Percentiles rank a stretch among this genome's conserved stretches.
Conservation (phyloP, 768 basidiomycete species). For the Tricholoma flavovirens region DNA sequence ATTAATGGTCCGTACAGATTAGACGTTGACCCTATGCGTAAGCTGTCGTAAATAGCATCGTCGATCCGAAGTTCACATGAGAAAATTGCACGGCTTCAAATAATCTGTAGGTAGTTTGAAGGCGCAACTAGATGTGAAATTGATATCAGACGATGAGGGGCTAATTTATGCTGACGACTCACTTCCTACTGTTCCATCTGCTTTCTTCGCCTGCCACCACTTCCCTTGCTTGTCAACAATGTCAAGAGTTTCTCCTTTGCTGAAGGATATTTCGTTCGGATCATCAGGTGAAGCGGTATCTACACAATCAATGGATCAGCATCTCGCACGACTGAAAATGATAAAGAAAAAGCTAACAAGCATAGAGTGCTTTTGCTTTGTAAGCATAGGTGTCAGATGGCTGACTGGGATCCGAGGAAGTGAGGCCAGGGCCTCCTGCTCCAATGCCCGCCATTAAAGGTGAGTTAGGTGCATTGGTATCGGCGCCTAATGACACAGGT, state of each 20-base stretch:
- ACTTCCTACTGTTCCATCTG: constrained; percentile 76
- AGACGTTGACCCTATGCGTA: constrained; percentile 8
- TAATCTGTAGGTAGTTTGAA: constrained; percentile 80
- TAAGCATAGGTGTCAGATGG: constrained; percentile 49
- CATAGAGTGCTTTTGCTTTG: constrained; percentile 86
- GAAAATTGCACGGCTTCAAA: constrained; percentile 33
- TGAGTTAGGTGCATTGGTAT: constrained; percentile 48
- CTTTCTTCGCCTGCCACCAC: constrained; percentile 87
- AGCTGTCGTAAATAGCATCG: constrained; percentile 14
- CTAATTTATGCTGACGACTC: constrained; percentile 29
- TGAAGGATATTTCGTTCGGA: constrained; percentile 92
- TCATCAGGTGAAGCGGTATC: constrained; percentile 94
- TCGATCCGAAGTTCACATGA: constrained; percentile 12
- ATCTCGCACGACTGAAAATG: constrained; percentile 3
- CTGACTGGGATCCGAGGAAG: constrained; percentile 20
- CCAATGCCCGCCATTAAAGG: constrained; percentile 68
- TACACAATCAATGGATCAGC: constrained; percentile 29
- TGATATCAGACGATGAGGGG: constrained; percentile 8
- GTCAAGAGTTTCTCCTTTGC: constrained; percentile 88
- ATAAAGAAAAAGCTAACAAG: constrained; percentile 52
- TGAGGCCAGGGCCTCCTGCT: constrained; percentile 36
- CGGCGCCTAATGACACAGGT: constrained; percentile 39
- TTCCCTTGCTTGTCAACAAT: constrained; percentile 90
- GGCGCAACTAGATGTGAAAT: constrained; percentile 55
- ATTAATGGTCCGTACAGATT: constrained; percentile 9